These are phyloP conservation scores for Dactylonectria estremocensis DNA, from an alignment of 2,329 filamentous ascomycete genomes.

Conservation along the genomic window DNA sequence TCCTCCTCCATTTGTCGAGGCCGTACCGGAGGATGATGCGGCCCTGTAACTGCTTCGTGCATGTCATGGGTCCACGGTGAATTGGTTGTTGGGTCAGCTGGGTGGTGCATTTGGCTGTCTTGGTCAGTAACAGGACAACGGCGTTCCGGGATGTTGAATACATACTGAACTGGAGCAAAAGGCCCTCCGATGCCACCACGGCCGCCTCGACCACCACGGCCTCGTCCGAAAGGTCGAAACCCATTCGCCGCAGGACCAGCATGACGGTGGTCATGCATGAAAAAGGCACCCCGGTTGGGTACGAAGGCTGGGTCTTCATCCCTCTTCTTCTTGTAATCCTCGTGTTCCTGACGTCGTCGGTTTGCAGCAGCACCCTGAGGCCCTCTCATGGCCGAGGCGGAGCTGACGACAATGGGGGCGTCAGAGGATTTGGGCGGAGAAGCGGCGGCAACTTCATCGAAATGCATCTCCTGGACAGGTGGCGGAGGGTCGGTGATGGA, in stretches of 20 bases:
- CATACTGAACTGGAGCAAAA: constrained; percentile 76
- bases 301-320: constrained; percentile 95
- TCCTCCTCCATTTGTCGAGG: constrained; percentile 63
- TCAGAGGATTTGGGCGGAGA: constrained; percentile 59
- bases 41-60: constrained; percentile 79
- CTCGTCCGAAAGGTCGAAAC: constrained; percentile 80
- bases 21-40: constrained; percentile 54
- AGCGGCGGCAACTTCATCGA: constrained; percentile 59
- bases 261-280: constrained; percentile 94
- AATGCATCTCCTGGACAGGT: constrained; percentile 62
- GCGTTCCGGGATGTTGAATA: constrained; percentile 40
- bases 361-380: constrained; percentile 75
- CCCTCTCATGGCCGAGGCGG: constrained; percentile 62
- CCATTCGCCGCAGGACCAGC: constrained; percentile 84
- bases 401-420: constrained; percentile 70
- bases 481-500: constrained; percentile 61
- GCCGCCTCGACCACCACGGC: constrained; percentile 73
- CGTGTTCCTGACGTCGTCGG: constrained; percentile 85
- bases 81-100: constrained; percentile 75
- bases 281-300: constrained; percentile 94
- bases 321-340: constrained; percentile 89
- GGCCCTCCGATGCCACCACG: constrained; percentile 72
- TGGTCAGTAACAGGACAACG: constrained; percentile 45
- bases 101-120: constrained; percentile 58
- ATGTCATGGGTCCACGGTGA: constrained; percentile 95